These are phyloP conservation scores for Boletus reticulatus DNA, from an alignment of 768 basidiomycete species.

Conservation along the genomic window DNA sequence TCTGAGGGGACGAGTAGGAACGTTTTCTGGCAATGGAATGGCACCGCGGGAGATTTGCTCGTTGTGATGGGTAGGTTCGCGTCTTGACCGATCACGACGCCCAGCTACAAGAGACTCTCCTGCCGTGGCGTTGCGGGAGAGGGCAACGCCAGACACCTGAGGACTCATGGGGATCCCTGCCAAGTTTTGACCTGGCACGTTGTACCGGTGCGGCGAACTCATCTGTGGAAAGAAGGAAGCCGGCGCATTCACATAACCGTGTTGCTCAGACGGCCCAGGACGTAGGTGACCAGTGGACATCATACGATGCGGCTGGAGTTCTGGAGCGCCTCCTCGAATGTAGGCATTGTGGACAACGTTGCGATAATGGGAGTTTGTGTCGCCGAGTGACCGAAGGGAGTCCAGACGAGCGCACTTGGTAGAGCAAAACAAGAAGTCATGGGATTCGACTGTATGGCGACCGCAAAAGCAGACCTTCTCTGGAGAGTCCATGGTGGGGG, in stretches of 20 bases:
- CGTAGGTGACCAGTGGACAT: constrained; percentile 13
- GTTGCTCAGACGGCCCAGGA: neutral
- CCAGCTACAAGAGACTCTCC: neutral
- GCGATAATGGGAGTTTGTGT: constrained; percentile 24
- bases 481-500: constrained; percentile 6
- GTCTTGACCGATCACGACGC: neutral
- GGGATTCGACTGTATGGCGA: constrained; percentile 16
- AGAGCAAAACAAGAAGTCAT: constrained; percentile 32
- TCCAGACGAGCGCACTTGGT: constrained; percentile 25
- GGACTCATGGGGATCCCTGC: neutral
- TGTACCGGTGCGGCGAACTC: no score
- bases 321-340: neutral
- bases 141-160: neutral
- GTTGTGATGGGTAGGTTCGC: neutral
- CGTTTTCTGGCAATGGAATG: no score
- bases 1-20: no score
- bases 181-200: no score
- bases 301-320: constrained; percentile 7
- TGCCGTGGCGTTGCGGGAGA: neutral
- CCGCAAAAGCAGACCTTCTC: constrained; percentile 24
- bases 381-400: constrained; percentile 22
- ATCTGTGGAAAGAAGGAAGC: neutral
- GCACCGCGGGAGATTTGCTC: neutral
- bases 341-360: constrained; percentile 16
- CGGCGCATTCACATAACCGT: neutral